Evolutionary conservation across 78 protist genomes (phyloP), one percentile per base, ranked within the genome.

Genomic region (Creolimax fragrantissima): DNA sequence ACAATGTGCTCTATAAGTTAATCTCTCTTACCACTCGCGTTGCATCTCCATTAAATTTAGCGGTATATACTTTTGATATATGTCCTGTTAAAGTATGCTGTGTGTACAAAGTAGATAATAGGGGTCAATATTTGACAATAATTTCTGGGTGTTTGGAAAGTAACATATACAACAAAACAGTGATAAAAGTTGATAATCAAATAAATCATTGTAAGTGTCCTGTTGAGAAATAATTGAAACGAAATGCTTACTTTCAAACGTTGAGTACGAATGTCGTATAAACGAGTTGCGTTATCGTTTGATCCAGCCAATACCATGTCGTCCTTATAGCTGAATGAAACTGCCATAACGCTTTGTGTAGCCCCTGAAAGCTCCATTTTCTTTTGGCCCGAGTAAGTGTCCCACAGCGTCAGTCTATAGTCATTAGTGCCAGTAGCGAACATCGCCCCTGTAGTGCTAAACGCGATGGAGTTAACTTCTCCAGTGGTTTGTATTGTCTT

Each of bases 21-120:
- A 32, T 58, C 2, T 58, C 5, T 32, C 42, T 6, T 5, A 45
- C 84, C 81, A 74, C 88, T 7, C 32, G 41, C 42, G 2, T 39
- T 17, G 92, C 3, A 67, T 85, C 93, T 5, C 83, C n/a, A 5
- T 36, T 42, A n/a, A 86, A 92, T 43, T 24, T 3, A 5, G 92
- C 92, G 2, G 66, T 2, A n/a, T 2, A 7, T 37, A 96, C 95
- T 42, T 94, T 96, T 42, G 93, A 94, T 2, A 89, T 90, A 91
- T 96, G 97, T 2, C 97, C 96, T 0, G 97, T 96, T 42, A 96
- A 90, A 41, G 97, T 94, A 66, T 93, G 97, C 94, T 81, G 85
- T 39, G 32, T 35, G 88, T 32, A 5, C 36, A 5, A n/a, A 5
- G 3, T 17, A 3, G 42, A 3, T 6, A 32, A 3, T 43, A 3